Evolutionary conservation across 148 eudicot genomes (phyloP).

Genomic region (Spergularia marina): DNA sequence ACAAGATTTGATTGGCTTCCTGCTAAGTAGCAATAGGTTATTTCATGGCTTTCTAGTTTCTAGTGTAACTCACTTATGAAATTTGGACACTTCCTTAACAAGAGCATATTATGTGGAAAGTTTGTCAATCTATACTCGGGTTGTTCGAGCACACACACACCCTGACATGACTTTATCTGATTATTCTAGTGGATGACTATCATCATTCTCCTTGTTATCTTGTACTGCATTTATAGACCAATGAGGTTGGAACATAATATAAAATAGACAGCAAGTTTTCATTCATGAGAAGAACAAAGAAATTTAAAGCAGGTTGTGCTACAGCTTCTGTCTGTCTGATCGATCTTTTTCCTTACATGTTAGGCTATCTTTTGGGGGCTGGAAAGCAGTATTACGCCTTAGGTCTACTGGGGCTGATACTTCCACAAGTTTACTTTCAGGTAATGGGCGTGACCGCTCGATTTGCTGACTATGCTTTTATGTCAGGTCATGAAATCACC

Average conservation of each 20-base stretch:
- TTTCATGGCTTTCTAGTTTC: too few relatives aligned
- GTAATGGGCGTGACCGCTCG: constrained; percentile 28
- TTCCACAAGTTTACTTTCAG: constrained; percentile 94
- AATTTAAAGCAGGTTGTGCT: not conserved
- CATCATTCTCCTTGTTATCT: too few relatives aligned
- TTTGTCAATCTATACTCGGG: too few relatives aligned
- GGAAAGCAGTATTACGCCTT: constrained; percentile 86
- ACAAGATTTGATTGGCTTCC: too few relatives aligned
- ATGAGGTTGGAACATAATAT: not conserved
- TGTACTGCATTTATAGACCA: too few relatives aligned
- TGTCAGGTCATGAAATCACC: not conserved
- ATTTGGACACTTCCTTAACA: too few relatives aligned
- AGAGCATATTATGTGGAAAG: too few relatives aligned
- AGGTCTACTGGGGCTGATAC: constrained; percentile 64
- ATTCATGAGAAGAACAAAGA: not conserved
- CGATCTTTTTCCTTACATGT: constrained; percentile 16
- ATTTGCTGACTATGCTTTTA: not conserved
- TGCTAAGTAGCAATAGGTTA: too few relatives aligned
- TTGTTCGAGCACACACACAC: too few relatives aligned
- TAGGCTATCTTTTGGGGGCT: constrained; percentile 89
- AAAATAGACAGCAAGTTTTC: not conserved
- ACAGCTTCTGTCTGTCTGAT: not conserved
- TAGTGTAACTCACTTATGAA: too few relatives aligned
- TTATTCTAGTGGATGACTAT: too few relatives aligned
- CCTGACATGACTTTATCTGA: too few relatives aligned